Evolutionary conservation across 1,284 basidiomycete species (phyloP), one percentile per base, ranked within the genome.

Genomic region (Abortiporus biennis): DNA sequence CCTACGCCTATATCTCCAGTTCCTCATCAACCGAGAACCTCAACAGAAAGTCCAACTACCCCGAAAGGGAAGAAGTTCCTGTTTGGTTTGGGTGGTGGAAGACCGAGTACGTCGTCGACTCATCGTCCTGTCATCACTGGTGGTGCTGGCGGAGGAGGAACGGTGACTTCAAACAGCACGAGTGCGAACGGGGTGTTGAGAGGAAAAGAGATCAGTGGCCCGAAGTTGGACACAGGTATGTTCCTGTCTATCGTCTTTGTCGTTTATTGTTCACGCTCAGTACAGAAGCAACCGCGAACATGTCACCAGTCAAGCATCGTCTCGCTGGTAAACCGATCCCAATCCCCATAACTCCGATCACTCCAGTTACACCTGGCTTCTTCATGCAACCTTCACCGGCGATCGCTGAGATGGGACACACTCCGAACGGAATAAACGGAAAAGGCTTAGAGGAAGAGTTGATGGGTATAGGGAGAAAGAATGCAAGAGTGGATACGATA

Each of bases 291-390:
- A 83, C 80, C 2, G 55, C 75, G 50, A 71, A 79, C 47, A 76
- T 88, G 74, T 83, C 75, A 48, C 85, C 88, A 25, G 71, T 85
- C 24, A 80, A 83, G 63, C 74, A 78, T 50, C 68, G 79, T 13
- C 22, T 24, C 21, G 36, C 36, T 8, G 36, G 36, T n/a, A n/a
- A n/a, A n/a, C n/a, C n/a, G n/a, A n/a, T n/a, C n/a, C n/a, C n/a
- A n/a, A n/a, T n/a, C n/a, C n/a, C n/a, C n/a, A n/a, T n/a, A n/a
- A n/a, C n/a, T n/a, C n/a, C n/a, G n/a, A n/a, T n/a, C n/a, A n/a
- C n/a, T n/a, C n/a, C n/a, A n/a, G n/a, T n/a, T n/a, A n/a, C n/a
- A n/a, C n/a, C n/a, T n/a, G n/a, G n/a, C n/a, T n/a, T n/a, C n/a
- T n/a, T n/a, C n/a, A n/a, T n/a, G n/a, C n/a, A n/a, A n/a, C n/a